These are phyloP conservation scores for Phialophora chinensis DNA, from an alignment of 2,329 filamentous ascomycete species.

Conservation along the genomic window DNA sequence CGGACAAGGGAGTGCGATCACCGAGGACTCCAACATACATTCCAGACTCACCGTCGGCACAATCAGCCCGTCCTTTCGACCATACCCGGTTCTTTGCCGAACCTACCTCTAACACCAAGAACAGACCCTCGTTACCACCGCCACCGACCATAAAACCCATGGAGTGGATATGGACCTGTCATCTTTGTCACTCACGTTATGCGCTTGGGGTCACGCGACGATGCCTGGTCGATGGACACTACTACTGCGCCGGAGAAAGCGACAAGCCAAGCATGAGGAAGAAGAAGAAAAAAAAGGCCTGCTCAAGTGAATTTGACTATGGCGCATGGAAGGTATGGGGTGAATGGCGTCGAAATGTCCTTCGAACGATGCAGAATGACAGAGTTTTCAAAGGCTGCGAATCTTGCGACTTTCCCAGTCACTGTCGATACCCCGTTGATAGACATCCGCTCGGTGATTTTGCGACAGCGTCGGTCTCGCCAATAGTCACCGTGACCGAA, in stretches of 20 bases:
- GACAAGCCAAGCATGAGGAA: constrained; percentile 39
- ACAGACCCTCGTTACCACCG: constrained; percentile 7
- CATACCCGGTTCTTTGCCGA: constrained; percentile 20
- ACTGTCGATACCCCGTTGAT: constrained; percentile 35
- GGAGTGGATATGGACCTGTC: constrained; percentile 61
- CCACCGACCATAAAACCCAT: constrained; percentile 32
- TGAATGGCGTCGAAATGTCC: constrained; percentile 47
- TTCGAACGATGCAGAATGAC: constrained; percentile 19
- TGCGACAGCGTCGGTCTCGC: background rate
- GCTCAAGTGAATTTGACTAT: constrained; percentile 60
- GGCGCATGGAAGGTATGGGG: constrained; percentile 57
- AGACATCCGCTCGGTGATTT: constrained; percentile 12
- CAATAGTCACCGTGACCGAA: background rate
- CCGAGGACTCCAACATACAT: constrained; percentile 34
- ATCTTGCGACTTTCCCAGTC: constrained; percentile 38
- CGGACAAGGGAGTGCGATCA: constrained; percentile 29
- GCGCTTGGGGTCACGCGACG: constrained; percentile 57
- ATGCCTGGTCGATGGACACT: constrained; percentile 61
- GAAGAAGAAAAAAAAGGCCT: constrained; percentile 49
- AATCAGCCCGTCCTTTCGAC: constrained; percentile 26
- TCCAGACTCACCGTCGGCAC: constrained; percentile 22
- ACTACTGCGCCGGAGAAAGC: constrained; percentile 56
- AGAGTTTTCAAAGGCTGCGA: constrained; percentile 31
- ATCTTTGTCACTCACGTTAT: constrained; percentile 57
- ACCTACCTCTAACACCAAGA: background rate